Percentiles rank a stretch among this genome's conserved stretches.
Conservation (phyloP, 805 yeast species). For the Jamesozyma spencerorum region DNA sequence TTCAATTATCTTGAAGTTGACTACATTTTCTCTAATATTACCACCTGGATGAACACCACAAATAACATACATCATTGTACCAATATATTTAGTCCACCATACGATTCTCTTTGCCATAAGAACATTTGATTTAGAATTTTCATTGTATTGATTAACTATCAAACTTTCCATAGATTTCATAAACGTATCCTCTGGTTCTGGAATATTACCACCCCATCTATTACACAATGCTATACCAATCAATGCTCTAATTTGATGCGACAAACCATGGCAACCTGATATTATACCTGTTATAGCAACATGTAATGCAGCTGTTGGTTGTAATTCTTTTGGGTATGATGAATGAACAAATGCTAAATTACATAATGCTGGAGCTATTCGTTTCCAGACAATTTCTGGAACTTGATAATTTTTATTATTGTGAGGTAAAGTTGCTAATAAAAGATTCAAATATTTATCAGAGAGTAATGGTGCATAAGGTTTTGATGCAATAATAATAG, state of each 20-base stretch:
- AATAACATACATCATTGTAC: conserved; percentile 64
- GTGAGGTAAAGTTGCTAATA: conserved; percentile 50
- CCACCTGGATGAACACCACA: conserved; percentile 82
- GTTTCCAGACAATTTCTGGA: conserved; percentile 47
- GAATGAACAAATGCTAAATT: conserved; percentile 70
- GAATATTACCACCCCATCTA: conserved; percentile 75
- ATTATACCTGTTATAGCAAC: conserved; percentile 67
- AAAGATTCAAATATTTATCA: conserved; percentile 44
- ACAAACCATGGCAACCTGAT: conserved; percentile 66
- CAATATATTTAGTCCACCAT: conserved; percentile 69
- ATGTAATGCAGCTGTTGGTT: conserved; percentile 63
- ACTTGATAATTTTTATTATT: conserved; percentile 30
- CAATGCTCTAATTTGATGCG: conserved; percentile 61
- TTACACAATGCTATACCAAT: conserved; percentile 68
- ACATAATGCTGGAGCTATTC: conserved; percentile 63
- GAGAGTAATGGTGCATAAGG: conserved; percentile 68
- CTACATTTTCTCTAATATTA: conserved; percentile 52
- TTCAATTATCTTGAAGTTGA: conserved; percentile 34
- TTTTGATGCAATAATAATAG: conserved; percentile 55
- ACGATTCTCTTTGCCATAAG: conserved; percentile 35
- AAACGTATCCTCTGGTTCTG: conserved; percentile 42
- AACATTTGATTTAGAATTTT: conserved; percentile 18
- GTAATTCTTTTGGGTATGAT: conserved; percentile 67
- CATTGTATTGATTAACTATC: conserved; percentile 35
- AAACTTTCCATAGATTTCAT: conserved; percentile 42